These are phyloP conservation scores for Russula lepida DNA, from an alignment of 768 basidiomycete species.

Conservation along the genomic window DNA sequence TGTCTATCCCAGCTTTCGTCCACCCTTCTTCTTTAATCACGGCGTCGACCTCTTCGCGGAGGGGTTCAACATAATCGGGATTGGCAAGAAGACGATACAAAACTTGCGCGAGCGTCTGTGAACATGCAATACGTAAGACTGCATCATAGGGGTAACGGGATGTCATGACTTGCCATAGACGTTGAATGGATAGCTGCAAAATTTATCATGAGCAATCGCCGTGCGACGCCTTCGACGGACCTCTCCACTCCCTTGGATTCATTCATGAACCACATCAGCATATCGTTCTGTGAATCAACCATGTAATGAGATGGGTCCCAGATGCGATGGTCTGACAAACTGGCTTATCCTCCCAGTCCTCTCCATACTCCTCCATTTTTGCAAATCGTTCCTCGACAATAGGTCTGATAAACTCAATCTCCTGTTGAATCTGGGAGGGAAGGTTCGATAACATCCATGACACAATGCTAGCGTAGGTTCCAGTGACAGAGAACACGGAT, in stretches of 20 bases:
- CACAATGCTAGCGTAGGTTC: not conserved
- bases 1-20: conserved; percentile 3
- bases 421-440: not conserved
- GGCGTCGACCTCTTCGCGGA: conserved; percentile 23
- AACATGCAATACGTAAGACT: not conserved
- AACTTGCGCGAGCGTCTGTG: conserved; percentile 5
- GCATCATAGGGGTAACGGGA: too few relatives aligned
- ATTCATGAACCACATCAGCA: conserved; percentile 36
- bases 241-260: conserved; percentile 27
- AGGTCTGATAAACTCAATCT: not conserved
- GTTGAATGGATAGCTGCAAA: conserved; percentile 33
- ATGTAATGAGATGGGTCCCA: not conserved
- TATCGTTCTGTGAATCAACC: conserved; percentile 28
- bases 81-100: conserved; percentile 22
- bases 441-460: not conserved
- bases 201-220: conserved; percentile 31
- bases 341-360: not conserved
- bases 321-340: not conserved
- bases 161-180: conserved; percentile 24
- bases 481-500: not conserved
- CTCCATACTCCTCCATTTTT: not conserved
- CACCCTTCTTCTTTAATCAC: conserved; percentile 11
- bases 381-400: conserved; percentile 2
- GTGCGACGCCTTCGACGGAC: conserved; percentile 25
- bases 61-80: conserved; percentile 22